Conservation (phyloP, 352 stramenopile species). For the Albugo laibachii region DNA sequence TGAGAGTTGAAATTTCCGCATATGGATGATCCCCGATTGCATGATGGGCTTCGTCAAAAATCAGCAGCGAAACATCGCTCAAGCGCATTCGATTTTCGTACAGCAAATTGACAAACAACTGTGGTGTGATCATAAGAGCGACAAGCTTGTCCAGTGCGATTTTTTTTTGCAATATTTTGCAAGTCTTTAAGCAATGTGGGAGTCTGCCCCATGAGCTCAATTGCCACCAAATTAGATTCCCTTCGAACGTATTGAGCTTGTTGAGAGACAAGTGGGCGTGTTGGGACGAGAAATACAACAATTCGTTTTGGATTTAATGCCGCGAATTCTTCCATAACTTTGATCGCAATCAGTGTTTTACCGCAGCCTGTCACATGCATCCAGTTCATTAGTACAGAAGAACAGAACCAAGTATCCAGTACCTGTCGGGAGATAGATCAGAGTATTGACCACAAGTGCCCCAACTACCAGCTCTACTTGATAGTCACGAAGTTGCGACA, state of each 20-base stretch:
- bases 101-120: constrained; percentile 52
- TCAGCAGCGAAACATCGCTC: constrained; percentile 39
- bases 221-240: constrained; percentile 31
- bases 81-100: constrained; percentile 14
- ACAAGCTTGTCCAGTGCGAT: constrained; percentile 5
- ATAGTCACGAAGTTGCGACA: constrained; percentile 34
- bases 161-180: constrained; percentile 8
- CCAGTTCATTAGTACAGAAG: background rate
- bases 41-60: constrained; percentile 72
- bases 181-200: constrained; percentile 1
- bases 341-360: constrained; percentile 59
- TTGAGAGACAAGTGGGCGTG: constrained; percentile 47
- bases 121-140: constrained; percentile 35
- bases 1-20: constrained; percentile 22
- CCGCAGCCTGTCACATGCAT: constrained; percentile 17
- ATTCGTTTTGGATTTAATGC: constrained; percentile 27
- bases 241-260: constrained; percentile 47
- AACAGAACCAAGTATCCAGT: background rate
- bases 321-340: constrained; percentile 45
- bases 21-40: constrained; percentile 42
- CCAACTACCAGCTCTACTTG: constrained; percentile 49
- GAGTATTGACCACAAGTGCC: constrained; percentile 53
- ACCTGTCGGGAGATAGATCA: constrained; percentile 60
- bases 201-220: constrained; percentile 37
- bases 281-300: constrained; percentile 52